Percentiles rank a stretch among this genome's conserved stretches.
Conservation (phyloP, 2,329 filamentous ascomycete species). For the Cercospora citrullina region DNA sequence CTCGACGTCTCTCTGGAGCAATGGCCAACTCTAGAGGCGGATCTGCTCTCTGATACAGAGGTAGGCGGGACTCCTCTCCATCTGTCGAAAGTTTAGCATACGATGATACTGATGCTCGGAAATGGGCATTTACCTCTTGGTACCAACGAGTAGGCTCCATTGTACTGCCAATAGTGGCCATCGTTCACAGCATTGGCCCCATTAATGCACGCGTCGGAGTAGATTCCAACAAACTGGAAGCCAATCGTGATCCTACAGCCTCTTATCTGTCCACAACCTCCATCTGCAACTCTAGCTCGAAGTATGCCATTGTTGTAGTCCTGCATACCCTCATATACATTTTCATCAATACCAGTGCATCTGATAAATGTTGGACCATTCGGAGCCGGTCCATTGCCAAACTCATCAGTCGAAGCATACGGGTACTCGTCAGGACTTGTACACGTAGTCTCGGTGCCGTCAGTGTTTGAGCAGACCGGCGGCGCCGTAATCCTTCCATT, state of each 20-base stretch:
- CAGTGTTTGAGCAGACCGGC: background rate
- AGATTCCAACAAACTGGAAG: background rate
- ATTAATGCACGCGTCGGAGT: background rate
- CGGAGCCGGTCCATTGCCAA: background rate
- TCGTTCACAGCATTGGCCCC: background rate
- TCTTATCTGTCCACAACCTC: background rate
- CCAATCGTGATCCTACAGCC: background rate
- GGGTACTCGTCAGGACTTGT: conserved; percentile 5
- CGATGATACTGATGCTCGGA: background rate
- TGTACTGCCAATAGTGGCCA: background rate
- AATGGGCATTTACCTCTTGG: background rate
- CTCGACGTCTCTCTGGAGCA: background rate
- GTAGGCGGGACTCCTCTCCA: background rate
- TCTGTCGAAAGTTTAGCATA: background rate
- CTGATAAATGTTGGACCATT: conserved; percentile 2
- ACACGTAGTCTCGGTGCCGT: background rate
- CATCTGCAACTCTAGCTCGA: background rate
- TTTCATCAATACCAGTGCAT: background rate
- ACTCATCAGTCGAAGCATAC: background rate
- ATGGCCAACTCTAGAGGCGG: background rate
- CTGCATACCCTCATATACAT: background rate
- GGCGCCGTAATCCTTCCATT: background rate
- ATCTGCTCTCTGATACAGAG: background rate
- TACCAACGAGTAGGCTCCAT: background rate
- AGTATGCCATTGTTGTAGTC: background rate